A percentile compares a stretch with the other conserved stretches of the same genome.
These are phyloP conservation scores for Papiliotrema nemorosa DNA, from an alignment of 1,284 basidiomycete species.

Conservation along the genomic window DNA sequence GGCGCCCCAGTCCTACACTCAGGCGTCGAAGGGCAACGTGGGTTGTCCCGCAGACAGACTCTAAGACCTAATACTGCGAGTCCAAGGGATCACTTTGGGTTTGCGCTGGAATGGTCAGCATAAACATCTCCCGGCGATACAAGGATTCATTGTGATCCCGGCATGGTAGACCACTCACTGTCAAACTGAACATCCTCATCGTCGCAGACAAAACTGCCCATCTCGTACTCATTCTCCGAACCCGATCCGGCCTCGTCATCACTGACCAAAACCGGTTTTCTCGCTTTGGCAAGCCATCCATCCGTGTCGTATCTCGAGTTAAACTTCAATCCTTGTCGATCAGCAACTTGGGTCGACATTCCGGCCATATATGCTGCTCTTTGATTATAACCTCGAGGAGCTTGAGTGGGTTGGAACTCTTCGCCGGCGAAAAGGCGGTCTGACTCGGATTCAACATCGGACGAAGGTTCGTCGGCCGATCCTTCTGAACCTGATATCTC, in stretches of 20 bases:
- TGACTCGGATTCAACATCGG: conserved; percentile 40
- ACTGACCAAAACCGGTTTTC: conserved; percentile 36
- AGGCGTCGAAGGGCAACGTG: too few species aligned
- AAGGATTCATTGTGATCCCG: neutral
- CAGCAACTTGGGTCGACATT: conserved; percentile 37
- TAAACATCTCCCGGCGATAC: neutral
- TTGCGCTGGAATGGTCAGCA: conserved; percentile 3
- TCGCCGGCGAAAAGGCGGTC: conserved; percentile 49
- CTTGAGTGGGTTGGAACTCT: conserved; percentile 51
- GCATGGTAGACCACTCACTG: conserved; percentile 14
- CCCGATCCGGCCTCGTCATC: conserved; percentile 31
- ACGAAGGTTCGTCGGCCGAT: conserved; percentile 33
- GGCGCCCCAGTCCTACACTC: too few species aligned
- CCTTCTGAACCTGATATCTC: conserved; percentile 33
- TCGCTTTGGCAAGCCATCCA: conserved; percentile 41
- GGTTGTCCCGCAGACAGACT: too few species aligned
- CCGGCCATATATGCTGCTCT: conserved; percentile 43
- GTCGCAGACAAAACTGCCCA: conserved; percentile 43
- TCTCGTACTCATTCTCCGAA: conserved; percentile 27
- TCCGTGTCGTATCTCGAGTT: conserved; percentile 12
- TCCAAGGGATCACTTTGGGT: conserved; percentile 1
- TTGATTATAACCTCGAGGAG: conserved; percentile 49
- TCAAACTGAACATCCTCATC: conserved; percentile 32
- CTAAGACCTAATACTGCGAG: conserved; percentile 1
- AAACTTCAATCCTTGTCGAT: conserved; percentile 35